Evolutionary conservation across 2,329 filamentous ascomycete species (phyloP).

Genomic region (Chaetomiaceae sp.): DNA sequence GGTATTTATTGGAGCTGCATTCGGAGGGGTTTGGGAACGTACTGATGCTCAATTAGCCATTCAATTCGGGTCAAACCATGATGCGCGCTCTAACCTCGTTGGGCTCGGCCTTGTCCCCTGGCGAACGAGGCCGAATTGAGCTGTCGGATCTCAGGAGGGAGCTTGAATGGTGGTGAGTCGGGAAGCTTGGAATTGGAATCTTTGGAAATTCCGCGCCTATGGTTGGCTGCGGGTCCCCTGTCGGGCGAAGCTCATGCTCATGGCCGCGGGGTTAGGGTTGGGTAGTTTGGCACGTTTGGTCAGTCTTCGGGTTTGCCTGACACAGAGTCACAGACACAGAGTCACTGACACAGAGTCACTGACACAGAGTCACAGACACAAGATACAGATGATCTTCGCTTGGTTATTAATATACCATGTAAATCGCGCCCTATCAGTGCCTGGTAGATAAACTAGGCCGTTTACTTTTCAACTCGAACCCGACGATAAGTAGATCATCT

Average conservation of each 20-base stretch:
- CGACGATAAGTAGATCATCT: too few species aligned
- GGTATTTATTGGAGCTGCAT: too few species aligned
- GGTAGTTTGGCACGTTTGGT: too few species aligned
- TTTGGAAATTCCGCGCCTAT: conserved; percentile 5
- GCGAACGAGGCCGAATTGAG: not conserved
- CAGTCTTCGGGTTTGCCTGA: too few species aligned
- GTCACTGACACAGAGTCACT: too few species aligned
- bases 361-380: too few species aligned
- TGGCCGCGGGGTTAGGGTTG: not conserved
- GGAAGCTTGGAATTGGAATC: not conserved
- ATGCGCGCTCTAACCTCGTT: not conserved
- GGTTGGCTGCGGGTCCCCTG: not conserved
- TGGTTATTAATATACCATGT: too few species aligned
- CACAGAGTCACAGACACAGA: too few species aligned
- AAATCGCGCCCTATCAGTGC: too few species aligned
- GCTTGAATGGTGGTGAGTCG: not conserved
- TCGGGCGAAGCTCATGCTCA: not conserved
- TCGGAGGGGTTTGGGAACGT: not conserved
- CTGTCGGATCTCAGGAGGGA: not conserved
- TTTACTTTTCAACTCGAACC: too few species aligned
- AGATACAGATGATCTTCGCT: too few species aligned
- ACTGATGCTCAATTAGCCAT: conserved; percentile 4
- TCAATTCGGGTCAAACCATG: not conserved
- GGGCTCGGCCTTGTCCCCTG: not conserved
- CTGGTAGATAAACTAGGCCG: too few species aligned